Base-by-base conservation (phyloP, 2,329 filamentous ascomycete genomes). In the Colletotrichum orbiculare region DNA sequence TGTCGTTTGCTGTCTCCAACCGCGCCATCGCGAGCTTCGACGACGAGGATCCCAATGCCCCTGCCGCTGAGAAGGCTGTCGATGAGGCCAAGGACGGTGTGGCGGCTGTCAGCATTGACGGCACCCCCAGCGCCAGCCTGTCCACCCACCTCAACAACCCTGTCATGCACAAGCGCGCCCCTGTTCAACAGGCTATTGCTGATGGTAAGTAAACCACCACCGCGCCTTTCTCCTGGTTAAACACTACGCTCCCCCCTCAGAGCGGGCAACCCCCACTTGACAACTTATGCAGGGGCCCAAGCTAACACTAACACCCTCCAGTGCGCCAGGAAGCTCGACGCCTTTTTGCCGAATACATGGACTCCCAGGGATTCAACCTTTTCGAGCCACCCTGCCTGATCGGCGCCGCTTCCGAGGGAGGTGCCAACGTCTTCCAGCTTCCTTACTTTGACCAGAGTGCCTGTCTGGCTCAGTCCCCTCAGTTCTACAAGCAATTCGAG, bases 321-420 rank as follows among this genome's bases (percentile, higher is more conserved):
- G 49, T 85, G 34, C 78, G 79, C 35, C 72, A 75, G 67, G 77
- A 78, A 46, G 76, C 79, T 25, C 77, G 82, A 69, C 73, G 77
- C 56, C 70, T 78, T 9, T 79, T 78, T 68, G 73, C 75, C 47
- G 71, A 70, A 2, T 60, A 54, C 15, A 25, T 60, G 17, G 57
- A 60, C 5, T n/a, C 57, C 3, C 39, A 35, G 5, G 39, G 39
- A 2, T 60, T 60, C 56, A 25, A 25, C 69, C 88, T 92, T 77
- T 94, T 97, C 73, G 93, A 97, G 76, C 92, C 94, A 2, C 94
- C 96, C 9, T 95, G 94, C 77, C 84, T 99, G 47, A 92, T 97
- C 60, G 94, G 91, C 54, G 91, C 95, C 12, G 92, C 96, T 5
- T 96, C 93, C 4, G 96, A 99, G 81, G 95, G 96, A 72, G 96